Conservation (phyloP, 2,329 filamentous ascomycete species). For the Epichloe brachyelytri region DNA sequence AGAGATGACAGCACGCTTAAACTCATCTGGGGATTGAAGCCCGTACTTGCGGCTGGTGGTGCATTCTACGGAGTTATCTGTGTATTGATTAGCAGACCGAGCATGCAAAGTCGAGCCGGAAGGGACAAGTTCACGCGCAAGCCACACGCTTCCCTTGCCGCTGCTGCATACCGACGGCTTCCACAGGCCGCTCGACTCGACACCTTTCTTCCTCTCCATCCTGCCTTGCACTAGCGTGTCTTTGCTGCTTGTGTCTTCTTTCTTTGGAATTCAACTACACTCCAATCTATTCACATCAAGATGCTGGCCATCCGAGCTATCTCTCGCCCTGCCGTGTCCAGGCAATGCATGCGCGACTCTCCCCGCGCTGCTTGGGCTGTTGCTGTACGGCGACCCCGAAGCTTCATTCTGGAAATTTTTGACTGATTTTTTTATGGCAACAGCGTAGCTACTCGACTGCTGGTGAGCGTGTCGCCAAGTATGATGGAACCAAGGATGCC, state of each 20-base stretch:
- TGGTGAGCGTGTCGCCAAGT: slow-evolving; percentile 72
- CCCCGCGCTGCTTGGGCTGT: slow-evolving; percentile 35
- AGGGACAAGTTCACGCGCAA: neutral
- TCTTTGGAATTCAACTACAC: slow-evolving; percentile 10
- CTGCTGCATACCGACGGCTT: slow-evolving; percentile 8
- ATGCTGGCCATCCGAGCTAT: slow-evolving; percentile 79
- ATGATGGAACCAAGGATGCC: slow-evolving; percentile 78
- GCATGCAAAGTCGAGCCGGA: neutral
- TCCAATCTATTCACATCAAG: slow-evolving; percentile 21
- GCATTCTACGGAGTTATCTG: too few species aligned
- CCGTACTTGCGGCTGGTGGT: neutral
- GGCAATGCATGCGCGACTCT: slow-evolving; percentile 64
- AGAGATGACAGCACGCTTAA: too few species aligned
- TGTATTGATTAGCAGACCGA: too few species aligned
- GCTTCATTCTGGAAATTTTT: neutral
- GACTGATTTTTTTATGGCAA: slow-evolving; percentile 23
- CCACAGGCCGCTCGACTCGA: slow-evolving; percentile 4
- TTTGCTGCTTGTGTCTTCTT: slow-evolving; percentile 12
- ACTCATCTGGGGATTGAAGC: neutral
- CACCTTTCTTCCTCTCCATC: slow-evolving; percentile 5
- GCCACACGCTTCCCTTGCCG: slow-evolving; percentile 3
- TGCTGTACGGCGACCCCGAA: slow-evolving; percentile 17
- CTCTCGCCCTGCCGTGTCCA: slow-evolving; percentile 54
- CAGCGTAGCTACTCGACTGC: slow-evolving; percentile 52
- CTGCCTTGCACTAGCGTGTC: slow-evolving; percentile 9